phyloP scores from a whole-genome alignment of 768 basidiomycete species.

The Rhodotorula sphaerocarpa region DNA sequence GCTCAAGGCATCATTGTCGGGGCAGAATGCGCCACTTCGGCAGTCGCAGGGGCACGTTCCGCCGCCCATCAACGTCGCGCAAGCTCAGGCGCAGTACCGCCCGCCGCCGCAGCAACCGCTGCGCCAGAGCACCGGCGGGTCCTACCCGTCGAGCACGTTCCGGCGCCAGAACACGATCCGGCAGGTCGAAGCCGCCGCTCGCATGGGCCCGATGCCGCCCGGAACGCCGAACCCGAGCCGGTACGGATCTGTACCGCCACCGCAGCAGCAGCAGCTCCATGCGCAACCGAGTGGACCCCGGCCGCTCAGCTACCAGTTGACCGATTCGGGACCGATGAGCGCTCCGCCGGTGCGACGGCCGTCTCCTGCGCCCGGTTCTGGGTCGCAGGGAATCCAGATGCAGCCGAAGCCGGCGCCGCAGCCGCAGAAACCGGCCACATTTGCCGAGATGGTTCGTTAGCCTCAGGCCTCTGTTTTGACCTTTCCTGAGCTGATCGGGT shows the following conservation, averaged over 20 bases:
- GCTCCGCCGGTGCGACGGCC: neutral
- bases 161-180: slow-evolving; percentile 30
- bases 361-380: neutral
- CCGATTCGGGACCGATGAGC: slow-evolving; percentile 4
- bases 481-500: too few relatives aligned
- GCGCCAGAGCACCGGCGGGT: slow-evolving; percentile 2
- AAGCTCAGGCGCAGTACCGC: neutral
- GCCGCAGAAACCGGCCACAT: slow-evolving; percentile 24
- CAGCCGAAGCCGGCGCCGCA: slow-evolving; percentile 5
- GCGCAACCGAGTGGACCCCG: neutral
- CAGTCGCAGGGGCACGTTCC: neutral
- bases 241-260: neutral
- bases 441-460: slow-evolving; percentile 29
- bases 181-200: slow-evolving; percentile 36
- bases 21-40: neutral
- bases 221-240: slow-evolving; percentile 5
- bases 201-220: slow-evolving; percentile 15
- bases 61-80: neutral
- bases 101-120: neutral
- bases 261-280: neutral
- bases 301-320: slow-evolving; percentile 13
- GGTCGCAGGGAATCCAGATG: neutral
- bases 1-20: slow-evolving; percentile 13
- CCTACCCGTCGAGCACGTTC: slow-evolving; percentile 11
- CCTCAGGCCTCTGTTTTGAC: too few relatives aligned